Conservation (phyloP, 2,329 filamentous ascomycete genomes). For the Trichoderma gracile region DNA sequence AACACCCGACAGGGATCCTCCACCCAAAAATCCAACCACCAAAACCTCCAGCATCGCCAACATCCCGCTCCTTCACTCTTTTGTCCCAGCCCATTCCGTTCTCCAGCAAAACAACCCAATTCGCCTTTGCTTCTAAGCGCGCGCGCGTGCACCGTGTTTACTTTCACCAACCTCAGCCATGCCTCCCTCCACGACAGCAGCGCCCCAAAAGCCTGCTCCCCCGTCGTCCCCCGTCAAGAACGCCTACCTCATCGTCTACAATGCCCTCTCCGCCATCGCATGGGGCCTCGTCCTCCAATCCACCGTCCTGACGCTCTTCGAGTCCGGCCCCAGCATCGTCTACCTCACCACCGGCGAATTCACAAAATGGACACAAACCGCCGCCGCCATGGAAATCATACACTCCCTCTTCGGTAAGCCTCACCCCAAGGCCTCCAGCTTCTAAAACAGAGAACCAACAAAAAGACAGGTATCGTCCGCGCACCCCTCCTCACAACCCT, state of each 20-base stretch:
- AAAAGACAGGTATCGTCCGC: constrained; percentile 70
- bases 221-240: constrained; percentile 47
- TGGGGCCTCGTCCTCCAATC: constrained; percentile 78
- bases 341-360: constrained; percentile 65
- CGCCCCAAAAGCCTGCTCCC: constrained; percentile 28
- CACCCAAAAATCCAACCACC: constrained; percentile 18
- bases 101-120: background rate
- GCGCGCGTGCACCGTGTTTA: too few species aligned
- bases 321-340: constrained; percentile 58
- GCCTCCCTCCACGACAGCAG: constrained; percentile 3
- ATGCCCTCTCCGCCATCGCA: constrained; percentile 71
- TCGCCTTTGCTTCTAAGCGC: too few species aligned
- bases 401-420: constrained; percentile 75
- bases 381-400: constrained; percentile 78
- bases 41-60: constrained; percentile 18
- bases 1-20: background rate
- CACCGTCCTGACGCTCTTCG: constrained; percentile 56
- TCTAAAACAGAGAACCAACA: background rate
- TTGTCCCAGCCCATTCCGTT: background rate
- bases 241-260: constrained; percentile 82
- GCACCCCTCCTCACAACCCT: constrained; percentile 80
- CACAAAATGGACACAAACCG: constrained; percentile 78
- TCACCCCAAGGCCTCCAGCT: too few species aligned
- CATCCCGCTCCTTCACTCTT: background rate
- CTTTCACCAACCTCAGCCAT: background rate